Evolutionary conservation across 108 stramenopile species (phyloP).

Genomic region (Cyclotella atomus): DNA sequence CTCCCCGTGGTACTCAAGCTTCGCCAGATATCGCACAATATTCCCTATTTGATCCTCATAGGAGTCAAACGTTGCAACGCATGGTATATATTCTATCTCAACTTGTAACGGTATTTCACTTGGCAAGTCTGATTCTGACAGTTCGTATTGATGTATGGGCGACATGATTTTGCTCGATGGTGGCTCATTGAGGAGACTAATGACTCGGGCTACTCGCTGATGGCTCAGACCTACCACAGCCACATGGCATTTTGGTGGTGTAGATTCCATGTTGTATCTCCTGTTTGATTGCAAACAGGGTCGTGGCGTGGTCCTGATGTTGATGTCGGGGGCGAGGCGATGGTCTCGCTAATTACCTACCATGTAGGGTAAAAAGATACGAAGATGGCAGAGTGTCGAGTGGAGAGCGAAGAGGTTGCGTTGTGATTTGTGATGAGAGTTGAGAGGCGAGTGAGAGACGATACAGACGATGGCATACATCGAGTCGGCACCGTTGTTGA

Average conservation of each 20-base stretch:
- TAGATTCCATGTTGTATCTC: too few relatives aligned
- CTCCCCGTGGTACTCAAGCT: constrained; percentile 67
- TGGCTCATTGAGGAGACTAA: constrained; percentile 27
- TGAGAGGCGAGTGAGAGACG: too few relatives aligned
- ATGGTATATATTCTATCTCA: constrained; percentile 65
- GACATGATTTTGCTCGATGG: not conserved
- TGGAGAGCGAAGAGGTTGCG: too few relatives aligned
- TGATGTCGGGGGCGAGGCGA: too few relatives aligned
- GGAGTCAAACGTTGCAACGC: constrained; percentile 72
- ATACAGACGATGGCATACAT: too few relatives aligned
- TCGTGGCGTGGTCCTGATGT: too few relatives aligned
- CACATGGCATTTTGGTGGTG: constrained; percentile 40
- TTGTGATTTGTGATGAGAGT: too few relatives aligned
- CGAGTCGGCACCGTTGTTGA: too few relatives aligned
- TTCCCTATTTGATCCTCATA: constrained; percentile 61
- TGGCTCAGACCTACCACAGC: constrained; percentile 49
- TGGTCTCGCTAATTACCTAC: too few relatives aligned
- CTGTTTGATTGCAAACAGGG: too few relatives aligned
- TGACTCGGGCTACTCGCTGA: constrained; percentile 50
- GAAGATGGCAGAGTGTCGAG: too few relatives aligned
- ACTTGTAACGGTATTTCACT: constrained; percentile 22
- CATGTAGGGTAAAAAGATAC: too few relatives aligned
- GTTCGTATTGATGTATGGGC: not conserved
- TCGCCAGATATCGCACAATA: constrained; percentile 62
- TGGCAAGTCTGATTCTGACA: not conserved